Base-by-base conservation (phyloP, 129 eudicot genomes). In the Cynara cardunculus region DNA sequence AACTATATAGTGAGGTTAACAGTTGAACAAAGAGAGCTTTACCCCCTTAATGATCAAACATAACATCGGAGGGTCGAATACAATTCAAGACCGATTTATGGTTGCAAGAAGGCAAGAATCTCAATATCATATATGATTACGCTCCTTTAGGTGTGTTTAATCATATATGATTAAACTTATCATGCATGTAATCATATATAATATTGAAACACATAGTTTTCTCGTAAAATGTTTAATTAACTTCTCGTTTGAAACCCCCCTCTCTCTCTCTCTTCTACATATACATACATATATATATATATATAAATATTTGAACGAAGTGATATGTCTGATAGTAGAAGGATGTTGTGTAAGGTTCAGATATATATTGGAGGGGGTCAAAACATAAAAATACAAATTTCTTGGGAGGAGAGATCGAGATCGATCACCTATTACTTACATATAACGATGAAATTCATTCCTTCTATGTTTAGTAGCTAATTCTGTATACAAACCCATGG, bases 401-500 rank as follows among this genome's bases (percentile, higher is more conserved):
- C 12, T 7, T 35, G 44, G 44, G 12, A 35, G 49, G 11, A n/a
- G 30, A 27, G 1, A 27, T 27, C 30, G 14, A 39, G 49, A 1
- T 10, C 64, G 9, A 49, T 49, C 21, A 49, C 19, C 7, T 49
- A 49, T 49, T 49, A 5, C 16, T 49, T 49, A 49, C 62, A 4
- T n/a, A 53, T 5, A 53, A 56, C n/a, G 24, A 56, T n/a, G 64
- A 56, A 53, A 53, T 53, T 5, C 64, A 18, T 53, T 53, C 1
- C 64, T 53, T 3, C 5, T 53, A 53, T 53, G 24, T 53, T 53
- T 18, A 53, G 24, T 53, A 53, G 64, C 64, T 53, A 35, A 34
- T n/a, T 31, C 70, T 31, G n/a, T n/a, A n/a, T n/a, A n/a, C n/a
- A n/a, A 49, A 49, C 34, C 41, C 16, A 28, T 82, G 65, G 78